Base-by-base conservation (phyloP, 305 asterid species). In the Fraxinus sp. region DNA sequence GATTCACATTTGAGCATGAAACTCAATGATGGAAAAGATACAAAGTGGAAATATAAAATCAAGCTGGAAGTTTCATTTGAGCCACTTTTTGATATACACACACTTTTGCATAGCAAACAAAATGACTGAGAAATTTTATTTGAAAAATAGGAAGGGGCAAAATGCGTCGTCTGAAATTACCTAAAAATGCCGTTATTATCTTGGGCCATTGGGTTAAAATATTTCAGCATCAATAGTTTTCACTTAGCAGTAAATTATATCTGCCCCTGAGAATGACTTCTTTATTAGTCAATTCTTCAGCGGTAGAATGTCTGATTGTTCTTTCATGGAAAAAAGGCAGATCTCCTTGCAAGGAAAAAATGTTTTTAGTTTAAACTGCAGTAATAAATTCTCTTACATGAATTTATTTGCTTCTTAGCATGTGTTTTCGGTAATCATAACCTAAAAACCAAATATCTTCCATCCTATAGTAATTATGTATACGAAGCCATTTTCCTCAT, bases 381-480 rank as follows among this genome's bases (percentile, higher is more conserved):
- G 83, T 82, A 78, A 72, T 32, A 28, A 55, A 52, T 77, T 81
- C 75, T 68, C 26, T 49, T 49, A 76, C 22, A 24, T n/a, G 77
- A 72, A 18, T 71, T 77, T 66, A 11, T 77, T 20, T 82, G 77
- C 82, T 76, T 71, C 39, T 72, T 77, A 64, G 7, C 52, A 11
- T 68, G 32, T 71, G 62, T 59, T 37, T 75, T 57, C 41, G 24
- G 28, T 64, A 37, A 57, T 66, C n/a, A 75, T 64, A 64, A 41
- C 32, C 72, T 70, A 36, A 70, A 32, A 74, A 72, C 77, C 77
- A 72, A 20, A 5, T 57, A 3, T 33, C 22, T 14, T 16, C 66
- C 64, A 52, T 83, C 73, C 37, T 80, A 7, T 75, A 68, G 78
- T 78, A 52, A 39, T 20, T 76, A 24, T 57, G 16, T 71, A 74